Conservation (phyloP, 306 rosid species). For the Vicia sativa region DNA sequence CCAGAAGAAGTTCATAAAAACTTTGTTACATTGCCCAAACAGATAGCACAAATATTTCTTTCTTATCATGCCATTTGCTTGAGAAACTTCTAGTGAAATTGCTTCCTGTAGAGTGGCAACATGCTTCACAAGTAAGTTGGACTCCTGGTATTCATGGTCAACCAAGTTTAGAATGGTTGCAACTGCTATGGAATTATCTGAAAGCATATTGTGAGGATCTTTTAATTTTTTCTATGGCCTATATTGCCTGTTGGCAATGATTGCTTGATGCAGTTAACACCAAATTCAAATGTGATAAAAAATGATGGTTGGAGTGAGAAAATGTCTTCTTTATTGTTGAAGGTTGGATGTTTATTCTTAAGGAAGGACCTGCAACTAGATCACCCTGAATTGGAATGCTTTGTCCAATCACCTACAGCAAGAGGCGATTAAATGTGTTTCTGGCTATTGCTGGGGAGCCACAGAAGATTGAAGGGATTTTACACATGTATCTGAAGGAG, state of each 20-base stretch:
- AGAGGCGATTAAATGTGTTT: conserved; percentile 73
- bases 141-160: conserved; percentile 80
- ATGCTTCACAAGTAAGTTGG: conserved; percentile 81
- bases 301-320: conserved; percentile 98
- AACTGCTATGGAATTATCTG: conserved; percentile 87
- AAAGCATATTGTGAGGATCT: conserved; percentile 81
- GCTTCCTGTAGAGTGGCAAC: conserved; percentile 93
- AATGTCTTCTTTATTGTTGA: conserved; percentile 79
- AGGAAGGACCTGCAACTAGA: conserved; percentile 74
- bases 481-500: conserved; percentile 75
- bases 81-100: conserved; percentile 83
- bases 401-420: conserved; percentile 83
- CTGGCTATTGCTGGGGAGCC: conserved; percentile 73
- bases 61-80: conserved; percentile 80
- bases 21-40: conserved; percentile 73
- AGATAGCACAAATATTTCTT: conserved; percentile 72
- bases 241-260: conserved; percentile 76
- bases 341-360: conserved; percentile 83
- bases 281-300: conserved; percentile 75
- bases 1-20: conserved; percentile 74
- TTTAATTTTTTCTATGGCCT: conserved; percentile 87
- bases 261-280: conserved; percentile 70
- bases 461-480: conserved; percentile 72
- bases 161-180: conserved; percentile 91
- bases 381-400: conserved; percentile 76